phyloP scores from a whole-genome alignment of 2,329 filamentous ascomycete genomes.

The Calonectria crousiana region DNA sequence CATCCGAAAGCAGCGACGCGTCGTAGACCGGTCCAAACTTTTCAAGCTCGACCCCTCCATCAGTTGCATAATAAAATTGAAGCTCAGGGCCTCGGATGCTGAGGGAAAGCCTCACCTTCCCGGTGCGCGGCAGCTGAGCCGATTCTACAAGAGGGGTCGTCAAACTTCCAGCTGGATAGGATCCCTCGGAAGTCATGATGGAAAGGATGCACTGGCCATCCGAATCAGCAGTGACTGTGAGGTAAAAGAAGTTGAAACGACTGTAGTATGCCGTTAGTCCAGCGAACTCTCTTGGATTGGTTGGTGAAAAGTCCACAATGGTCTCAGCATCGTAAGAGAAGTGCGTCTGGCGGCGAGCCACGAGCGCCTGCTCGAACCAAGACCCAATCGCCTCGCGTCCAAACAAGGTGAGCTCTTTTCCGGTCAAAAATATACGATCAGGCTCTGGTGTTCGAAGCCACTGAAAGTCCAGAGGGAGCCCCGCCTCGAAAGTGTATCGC shows the following conservation, averaged over 20 bases:
- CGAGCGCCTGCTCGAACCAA: slow-evolving; percentile 70
- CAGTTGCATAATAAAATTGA: slow-evolving; percentile 69
- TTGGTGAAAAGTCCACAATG: slow-evolving; percentile 63
- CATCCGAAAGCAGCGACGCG: slow-evolving; percentile 70
- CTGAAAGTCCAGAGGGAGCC: slow-evolving; percentile 65
- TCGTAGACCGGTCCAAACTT: slow-evolving; percentile 68
- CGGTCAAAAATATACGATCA: slow-evolving; percentile 62
- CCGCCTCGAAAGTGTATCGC: slow-evolving; percentile 59
- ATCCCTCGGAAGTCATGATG: slow-evolving; percentile 67
- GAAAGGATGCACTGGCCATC: slow-evolving; percentile 69
- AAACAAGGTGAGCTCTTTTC: slow-evolving; percentile 57
- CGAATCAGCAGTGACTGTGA: slow-evolving; percentile 67
- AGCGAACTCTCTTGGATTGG: slow-evolving; percentile 70
- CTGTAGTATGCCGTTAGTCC: slow-evolving; percentile 73
- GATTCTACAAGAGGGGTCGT: slow-evolving; percentile 55
- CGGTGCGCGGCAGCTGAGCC: slow-evolving; percentile 63
- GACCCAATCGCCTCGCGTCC: slow-evolving; percentile 67
- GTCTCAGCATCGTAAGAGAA: slow-evolving; percentile 74
- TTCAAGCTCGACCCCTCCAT: slow-evolving; percentile 55
- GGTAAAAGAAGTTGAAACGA: slow-evolving; percentile 75
- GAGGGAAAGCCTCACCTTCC: slow-evolving; percentile 65
- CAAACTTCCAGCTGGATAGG: slow-evolving; percentile 65
- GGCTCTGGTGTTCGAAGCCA: slow-evolving; percentile 69
- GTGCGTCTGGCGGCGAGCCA: slow-evolving; percentile 67
- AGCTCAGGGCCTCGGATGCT: slow-evolving; percentile 63